phyloP scores from a whole-genome alignment of 2,329 filamentous ascomycete genomes.

The Claviceps digitariae region DNA sequence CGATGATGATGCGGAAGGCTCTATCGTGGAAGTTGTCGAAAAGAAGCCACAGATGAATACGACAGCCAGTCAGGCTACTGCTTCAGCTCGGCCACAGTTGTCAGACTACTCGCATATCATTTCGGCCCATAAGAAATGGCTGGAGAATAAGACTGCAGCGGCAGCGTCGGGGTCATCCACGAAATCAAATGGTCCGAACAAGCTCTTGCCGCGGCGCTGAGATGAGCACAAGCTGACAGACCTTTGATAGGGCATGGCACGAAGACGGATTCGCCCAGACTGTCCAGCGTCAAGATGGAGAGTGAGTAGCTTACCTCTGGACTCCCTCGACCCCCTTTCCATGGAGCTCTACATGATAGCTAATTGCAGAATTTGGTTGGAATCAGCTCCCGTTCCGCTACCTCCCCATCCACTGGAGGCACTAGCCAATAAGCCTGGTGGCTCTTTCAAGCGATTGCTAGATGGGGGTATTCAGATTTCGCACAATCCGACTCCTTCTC shows the following conservation, averaged over 20 bases:
- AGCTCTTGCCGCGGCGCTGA: background rate
- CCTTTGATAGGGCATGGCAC: background rate
- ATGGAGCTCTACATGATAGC: background rate
- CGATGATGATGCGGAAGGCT: background rate
- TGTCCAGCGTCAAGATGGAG: background rate
- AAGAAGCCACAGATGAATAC: background rate
- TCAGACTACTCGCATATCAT: background rate
- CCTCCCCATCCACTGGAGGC: background rate
- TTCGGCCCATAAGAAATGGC: background rate
- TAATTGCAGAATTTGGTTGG: background rate
- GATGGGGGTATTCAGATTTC: background rate
- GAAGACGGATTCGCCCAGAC: background rate
- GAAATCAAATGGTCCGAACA: background rate
- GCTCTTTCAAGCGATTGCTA: background rate
- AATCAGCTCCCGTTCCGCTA: conserved; percentile 1
- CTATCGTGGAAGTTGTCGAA: background rate
- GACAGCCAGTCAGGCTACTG: background rate
- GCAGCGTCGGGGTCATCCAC: background rate
- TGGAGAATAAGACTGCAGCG: background rate
- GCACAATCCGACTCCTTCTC: background rate
- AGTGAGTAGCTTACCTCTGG: background rate
- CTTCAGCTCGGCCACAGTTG: background rate
- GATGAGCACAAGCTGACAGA: background rate
- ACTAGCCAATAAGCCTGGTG: background rate
- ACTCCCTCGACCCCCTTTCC: background rate